Conservation (phyloP, 1,284 basidiomycete species). For the Ceratobasidium sp. region DNA sequence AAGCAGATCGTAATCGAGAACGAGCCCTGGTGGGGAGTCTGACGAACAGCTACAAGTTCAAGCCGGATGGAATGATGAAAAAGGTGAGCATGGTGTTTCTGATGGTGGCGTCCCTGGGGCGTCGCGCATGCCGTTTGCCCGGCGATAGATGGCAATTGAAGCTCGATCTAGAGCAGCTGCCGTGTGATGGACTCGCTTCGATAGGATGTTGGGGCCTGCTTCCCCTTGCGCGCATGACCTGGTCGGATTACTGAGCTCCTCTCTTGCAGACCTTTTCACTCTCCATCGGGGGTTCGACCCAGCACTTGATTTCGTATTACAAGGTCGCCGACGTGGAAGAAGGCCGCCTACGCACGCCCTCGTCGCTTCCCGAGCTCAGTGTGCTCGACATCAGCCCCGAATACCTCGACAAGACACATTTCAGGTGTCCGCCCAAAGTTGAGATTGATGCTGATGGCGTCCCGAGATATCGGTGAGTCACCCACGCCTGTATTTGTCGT, state of each 20-base stretch:
- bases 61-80: slow-evolving; percentile 90
- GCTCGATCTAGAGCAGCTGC: too few species aligned
- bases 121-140: too few species aligned
- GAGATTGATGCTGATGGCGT: slow-evolving; percentile 83
- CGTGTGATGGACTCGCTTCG: neutral
- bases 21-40: slow-evolving; percentile 84
- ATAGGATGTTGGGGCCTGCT: neutral
- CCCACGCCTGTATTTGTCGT: neutral
- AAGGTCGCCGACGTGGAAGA: slow-evolving; percentile 88
- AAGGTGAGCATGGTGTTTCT: slow-evolving; percentile 64
- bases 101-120: slow-evolving; percentile 22
- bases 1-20: slow-evolving; percentile 67
- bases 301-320: slow-evolving; percentile 97
- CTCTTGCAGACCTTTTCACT: slow-evolving; percentile 84
- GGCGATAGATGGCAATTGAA: too few species aligned
- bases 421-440: slow-evolving; percentile 87
- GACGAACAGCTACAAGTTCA: slow-evolving; percentile 92
- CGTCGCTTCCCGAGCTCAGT: slow-evolving; percentile 85
- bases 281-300: slow-evolving; percentile 81
- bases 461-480: slow-evolving; percentile 68
- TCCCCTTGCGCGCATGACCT: slow-evolving; percentile 35
- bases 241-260: slow-evolving; percentile 43
- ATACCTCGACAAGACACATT: slow-evolving; percentile 89
- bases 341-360: slow-evolving; percentile 86
- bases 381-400: slow-evolving; percentile 86